Base-by-base conservation (phyloP, 2,329 filamentous ascomycete genomes). In the Aspergillus proliferans region DNA sequence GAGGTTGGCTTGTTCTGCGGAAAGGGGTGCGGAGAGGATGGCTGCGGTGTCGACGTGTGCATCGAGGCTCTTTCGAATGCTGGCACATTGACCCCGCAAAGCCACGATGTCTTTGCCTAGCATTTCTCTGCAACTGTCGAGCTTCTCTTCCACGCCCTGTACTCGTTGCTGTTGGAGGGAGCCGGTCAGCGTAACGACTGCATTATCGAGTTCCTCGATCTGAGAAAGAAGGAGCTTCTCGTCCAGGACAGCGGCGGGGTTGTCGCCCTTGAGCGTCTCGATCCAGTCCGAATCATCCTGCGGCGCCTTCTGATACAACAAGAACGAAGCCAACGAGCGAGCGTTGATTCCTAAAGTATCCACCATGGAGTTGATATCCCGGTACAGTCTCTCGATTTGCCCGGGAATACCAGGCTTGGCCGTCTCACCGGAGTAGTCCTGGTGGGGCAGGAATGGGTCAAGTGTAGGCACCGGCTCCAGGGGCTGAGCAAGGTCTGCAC, bases 341-440 rank as follows among this genome's bases (percentile, higher is more conserved):
- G 87, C 83, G 64, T 97, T 97, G 45, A 96, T 79, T 8, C 92
- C 92, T 38, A 97, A 74, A 0, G 88, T 92, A 60, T 96, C 89
- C 40, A 98, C 84, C 93, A 97, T 98, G 10, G 87, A 87, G 67
- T 76, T 77, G 53, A 76, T 75, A 50, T 77, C 75, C 10, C 73
- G 71, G 52, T 76, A 77, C 2, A 77, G 58, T 45, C 69, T 65
- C 58, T 77, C 75, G 42, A 77, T 73, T 55, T 76, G 73, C 6
- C 73, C 74, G 1, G 74, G 71, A 48, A 77, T 69, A 26, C 74
- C 75, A 38, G 71, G 72, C 52, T 75, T 75, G 42, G 63, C 64
- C 6, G 69, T 71, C 45, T 71, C 63, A 6, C 70, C 71, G 26
- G 65, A 64, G 48, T 73, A 75, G 48, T 74, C 70, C 45, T 76